Evolutionary conservation across 768 basidiomycete genomes (phyloP).

Genomic region (Boletus sensibilis): DNA sequence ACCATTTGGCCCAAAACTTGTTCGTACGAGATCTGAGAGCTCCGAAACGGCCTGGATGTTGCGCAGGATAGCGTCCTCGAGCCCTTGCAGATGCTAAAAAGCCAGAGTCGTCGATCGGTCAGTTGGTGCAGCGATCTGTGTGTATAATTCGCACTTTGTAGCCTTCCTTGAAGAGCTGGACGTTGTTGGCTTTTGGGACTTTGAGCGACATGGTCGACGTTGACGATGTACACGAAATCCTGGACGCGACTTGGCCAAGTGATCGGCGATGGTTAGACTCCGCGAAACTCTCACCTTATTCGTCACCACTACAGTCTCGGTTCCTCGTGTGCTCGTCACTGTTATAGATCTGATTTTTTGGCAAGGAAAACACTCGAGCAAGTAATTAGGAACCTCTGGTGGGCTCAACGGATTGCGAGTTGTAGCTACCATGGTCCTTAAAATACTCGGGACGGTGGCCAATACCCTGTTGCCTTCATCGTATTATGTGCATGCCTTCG

Average conservation of each 20-base stretch:
- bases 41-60: constrained; percentile 97
- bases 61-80: constrained; percentile 96
- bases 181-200: constrained; percentile 84
- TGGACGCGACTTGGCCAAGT: constrained; percentile 11
- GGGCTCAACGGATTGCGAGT: neutral
- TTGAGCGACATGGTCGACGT: constrained; percentile 76
- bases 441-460: constrained; percentile 40
- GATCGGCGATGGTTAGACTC: constrained; percentile 12
- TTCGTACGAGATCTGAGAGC: constrained; percentile 90
- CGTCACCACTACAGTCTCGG: neutral
- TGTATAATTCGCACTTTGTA: constrained; percentile 64
- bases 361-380: neutral
- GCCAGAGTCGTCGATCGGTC: constrained; percentile 2
- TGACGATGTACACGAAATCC: neutral
- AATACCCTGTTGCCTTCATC: constrained; percentile 50
- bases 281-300: constrained; percentile 5
- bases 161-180: constrained; percentile 96
- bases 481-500: constrained; percentile 54
- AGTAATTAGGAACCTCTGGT: neutral
- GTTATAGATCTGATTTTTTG: neutral
- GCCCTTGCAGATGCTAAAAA: constrained; percentile 70
- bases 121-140: constrained; percentile 5
- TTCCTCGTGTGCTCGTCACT: neutral
- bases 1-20: constrained; percentile 97
- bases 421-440: constrained; percentile 48